Percentiles rank a stretch among this genome's conserved stretches.
Conservation (phyloP, 257 asterid species). For the Cinchona pubescens region DNA sequence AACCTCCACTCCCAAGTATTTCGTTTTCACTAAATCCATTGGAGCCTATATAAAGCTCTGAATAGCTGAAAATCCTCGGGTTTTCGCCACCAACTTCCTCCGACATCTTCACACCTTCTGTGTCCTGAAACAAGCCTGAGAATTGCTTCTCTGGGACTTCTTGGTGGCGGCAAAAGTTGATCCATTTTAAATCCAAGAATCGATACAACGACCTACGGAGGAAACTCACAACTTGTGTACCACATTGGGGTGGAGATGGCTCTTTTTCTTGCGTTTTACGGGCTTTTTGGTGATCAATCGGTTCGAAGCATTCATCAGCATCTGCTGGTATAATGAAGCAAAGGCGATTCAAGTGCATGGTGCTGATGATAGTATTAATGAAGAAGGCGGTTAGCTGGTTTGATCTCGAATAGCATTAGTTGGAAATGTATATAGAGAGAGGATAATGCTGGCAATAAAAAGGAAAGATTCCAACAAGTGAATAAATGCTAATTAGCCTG, state of each 20-base stretch:
- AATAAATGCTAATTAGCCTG: slow-evolving; percentile 7
- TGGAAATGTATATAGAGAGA: slow-evolving; percentile 14
- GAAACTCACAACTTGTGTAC: slow-evolving; percentile 27
- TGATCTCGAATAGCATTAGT: background rate
- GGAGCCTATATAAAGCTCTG: slow-evolving; percentile 84
- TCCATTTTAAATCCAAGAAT: slow-evolving; percentile 44
- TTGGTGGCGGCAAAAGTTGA: slow-evolving; percentile 35
- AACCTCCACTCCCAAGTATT: slow-evolving; percentile 85
- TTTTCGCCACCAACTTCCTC: slow-evolving; percentile 49
- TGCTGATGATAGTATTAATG: background rate
- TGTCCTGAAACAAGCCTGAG: slow-evolving; percentile 54
- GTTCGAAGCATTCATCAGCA: slow-evolving; percentile 28
- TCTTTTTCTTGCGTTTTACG: background rate
- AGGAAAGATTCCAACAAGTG: background rate
- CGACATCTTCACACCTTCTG: slow-evolving; percentile 61
- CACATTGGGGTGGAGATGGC: slow-evolving; percentile 29
- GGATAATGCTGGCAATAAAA: background rate
- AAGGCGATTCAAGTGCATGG: slow-evolving; percentile 62
- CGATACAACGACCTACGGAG: slow-evolving; percentile 35
- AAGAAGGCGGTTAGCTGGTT: background rate
- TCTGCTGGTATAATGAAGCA: slow-evolving; percentile 67
- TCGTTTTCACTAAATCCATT: slow-evolving; percentile 55
- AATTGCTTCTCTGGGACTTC: slow-evolving; percentile 16
- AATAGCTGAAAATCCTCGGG: slow-evolving; percentile 74
- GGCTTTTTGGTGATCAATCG: slow-evolving; percentile 16